A percentile compares a stretch with the other conserved stretches of the same genome.
phyloP scores from a whole-genome alignment of 441 rosid genomes.

The Erodium moschatum region DNA sequence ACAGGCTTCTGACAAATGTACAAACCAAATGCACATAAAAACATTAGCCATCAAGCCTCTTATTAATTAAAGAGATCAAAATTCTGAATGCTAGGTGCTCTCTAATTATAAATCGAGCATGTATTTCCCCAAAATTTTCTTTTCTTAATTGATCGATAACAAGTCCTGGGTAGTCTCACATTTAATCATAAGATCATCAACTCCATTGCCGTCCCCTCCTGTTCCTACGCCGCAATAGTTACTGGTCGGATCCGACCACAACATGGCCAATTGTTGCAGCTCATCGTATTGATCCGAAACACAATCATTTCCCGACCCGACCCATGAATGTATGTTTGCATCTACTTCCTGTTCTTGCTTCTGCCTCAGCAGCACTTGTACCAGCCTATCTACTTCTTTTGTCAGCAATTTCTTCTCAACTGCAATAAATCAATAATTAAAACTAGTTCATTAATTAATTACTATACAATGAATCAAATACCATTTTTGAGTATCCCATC shows the following conservation, averaged over 20 bases:
- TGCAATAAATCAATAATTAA: background rate
- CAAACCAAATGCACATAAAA: too few relatives aligned
- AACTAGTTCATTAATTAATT: background rate
- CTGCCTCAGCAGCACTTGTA: slow-evolving; percentile 1
- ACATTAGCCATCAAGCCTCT: background rate
- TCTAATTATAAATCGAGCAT: background rate
- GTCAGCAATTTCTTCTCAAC: slow-evolving; percentile 4
- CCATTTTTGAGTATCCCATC: background rate
- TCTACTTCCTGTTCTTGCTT: background rate
- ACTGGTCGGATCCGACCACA: background rate
- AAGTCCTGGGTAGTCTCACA: background rate
- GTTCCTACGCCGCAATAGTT: background rate
- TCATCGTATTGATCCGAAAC: background rate
- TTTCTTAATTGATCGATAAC: background rate
- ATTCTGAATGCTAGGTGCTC: background rate
- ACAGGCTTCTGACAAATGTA: too few relatives aligned
- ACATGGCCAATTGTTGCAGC: background rate
- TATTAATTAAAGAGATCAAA: too few relatives aligned
- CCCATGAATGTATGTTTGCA: background rate
- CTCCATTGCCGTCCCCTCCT: background rate
- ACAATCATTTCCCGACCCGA: background rate
- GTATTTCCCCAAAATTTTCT: too few relatives aligned
- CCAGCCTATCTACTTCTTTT: background rate
- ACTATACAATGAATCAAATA: background rate
- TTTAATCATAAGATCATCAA: background rate